These are phyloP conservation scores for Ogataea haglerorum DNA, from an alignment of 805 yeast genomes.

Conservation along the genomic window DNA sequence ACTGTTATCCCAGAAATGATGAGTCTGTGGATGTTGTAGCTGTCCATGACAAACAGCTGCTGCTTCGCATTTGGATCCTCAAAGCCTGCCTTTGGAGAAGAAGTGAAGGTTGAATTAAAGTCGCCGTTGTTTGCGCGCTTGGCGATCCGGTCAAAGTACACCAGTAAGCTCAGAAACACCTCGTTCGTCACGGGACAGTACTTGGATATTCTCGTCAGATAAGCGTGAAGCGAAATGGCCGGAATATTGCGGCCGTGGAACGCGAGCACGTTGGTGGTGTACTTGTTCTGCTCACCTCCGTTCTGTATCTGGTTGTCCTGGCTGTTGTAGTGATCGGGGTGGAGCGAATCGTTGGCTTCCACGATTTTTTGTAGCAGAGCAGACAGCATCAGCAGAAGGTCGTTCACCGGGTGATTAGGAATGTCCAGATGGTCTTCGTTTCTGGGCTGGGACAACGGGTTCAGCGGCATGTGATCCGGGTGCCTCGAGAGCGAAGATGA, in stretches of 20 bases:
- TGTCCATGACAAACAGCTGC: constrained; percentile 88
- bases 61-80: constrained; percentile 21
- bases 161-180: constrained; percentile 84
- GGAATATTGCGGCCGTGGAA: constrained; percentile 97
- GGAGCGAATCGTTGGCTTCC: constrained; percentile 83
- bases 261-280: constrained; percentile 70
- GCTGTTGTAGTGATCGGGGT: constrained; percentile 59
- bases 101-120: constrained; percentile 24
- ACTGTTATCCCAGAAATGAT: constrained; percentile 95
- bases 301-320: constrained; percentile 21
- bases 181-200: constrained; percentile 99
- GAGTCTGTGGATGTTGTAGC: constrained; percentile 90
- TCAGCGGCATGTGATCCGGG: constrained; percentile 3
- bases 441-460: constrained; percentile 3
- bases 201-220: constrained; percentile 83
- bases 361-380: constrained; percentile 82
- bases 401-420: constrained; percentile 78
- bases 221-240: constrained; percentile 88
- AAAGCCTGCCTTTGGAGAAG: constrained; percentile 16
- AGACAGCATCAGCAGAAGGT: constrained; percentile 78
- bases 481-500: constrained; percentile 7
- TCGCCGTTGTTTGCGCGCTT: constrained; percentile 65
- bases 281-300: constrained; percentile 38
- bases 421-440: constrained; percentile 59
- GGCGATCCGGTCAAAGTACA: constrained; percentile 92